phyloP scores from a whole-genome alignment of 2,329 filamentous ascomycete genomes.

The Penicillium decumbens region DNA sequence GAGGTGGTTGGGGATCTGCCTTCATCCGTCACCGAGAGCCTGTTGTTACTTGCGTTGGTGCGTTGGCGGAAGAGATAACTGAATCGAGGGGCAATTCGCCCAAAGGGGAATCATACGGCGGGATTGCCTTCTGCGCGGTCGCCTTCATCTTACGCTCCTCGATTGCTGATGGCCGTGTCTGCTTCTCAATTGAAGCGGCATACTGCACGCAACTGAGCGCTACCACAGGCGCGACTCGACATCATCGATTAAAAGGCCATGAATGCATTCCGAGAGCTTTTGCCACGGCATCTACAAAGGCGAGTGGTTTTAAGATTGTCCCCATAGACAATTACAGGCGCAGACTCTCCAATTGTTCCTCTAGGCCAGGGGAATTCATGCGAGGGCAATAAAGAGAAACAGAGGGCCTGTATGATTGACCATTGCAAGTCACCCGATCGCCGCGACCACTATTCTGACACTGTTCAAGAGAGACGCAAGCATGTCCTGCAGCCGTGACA shows the following conservation, averaged over 20 bases:
- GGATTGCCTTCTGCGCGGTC: not conserved
- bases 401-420: not conserved
- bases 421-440: not conserved
- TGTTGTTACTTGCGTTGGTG: not conserved
- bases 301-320: not conserved
- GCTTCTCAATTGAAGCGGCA: not conserved
- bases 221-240: not conserved
- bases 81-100: slow-evolving; percentile 1
- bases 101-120: not conserved
- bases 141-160: not conserved
- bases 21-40: slow-evolving; percentile 11
- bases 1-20: slow-evolving; percentile 19
- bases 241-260: not conserved
- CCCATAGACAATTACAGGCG: not conserved
- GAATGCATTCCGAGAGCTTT: not conserved
- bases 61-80: slow-evolving; percentile 2
- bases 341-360: not conserved
- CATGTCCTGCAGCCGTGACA: not conserved
- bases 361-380: not conserved
- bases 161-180: not conserved
- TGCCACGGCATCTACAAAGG: not conserved
- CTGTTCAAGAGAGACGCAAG: not conserved
- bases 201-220: not conserved
- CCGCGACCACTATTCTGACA: not conserved
- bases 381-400: not conserved